Percentiles rank a stretch among this genome's conserved stretches.
Evolutionary conservation across 305 asterid genomes (phyloP).

Genomic region (Nicotiana rustica): DNA sequence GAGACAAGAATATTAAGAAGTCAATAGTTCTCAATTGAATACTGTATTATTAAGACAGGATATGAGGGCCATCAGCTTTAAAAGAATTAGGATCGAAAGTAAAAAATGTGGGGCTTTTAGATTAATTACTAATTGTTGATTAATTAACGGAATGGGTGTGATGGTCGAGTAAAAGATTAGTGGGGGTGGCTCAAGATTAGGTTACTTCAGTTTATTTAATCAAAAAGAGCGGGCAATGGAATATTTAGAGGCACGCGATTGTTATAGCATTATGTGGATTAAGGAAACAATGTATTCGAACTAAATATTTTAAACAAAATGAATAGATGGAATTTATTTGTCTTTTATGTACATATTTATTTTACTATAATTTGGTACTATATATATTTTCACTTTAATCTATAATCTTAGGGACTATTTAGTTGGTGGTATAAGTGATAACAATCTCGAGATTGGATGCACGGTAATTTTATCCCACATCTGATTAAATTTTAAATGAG

Average conservation of each 20-base stretch:
- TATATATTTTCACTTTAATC: too few species aligned
- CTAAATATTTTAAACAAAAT: too few species aligned
- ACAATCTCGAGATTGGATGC: too few species aligned
- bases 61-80: conserved; percentile 34
- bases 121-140: background rate
- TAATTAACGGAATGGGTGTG: conserved; percentile 15
- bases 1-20: background rate
- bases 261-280: background rate
- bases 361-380: too few species aligned
- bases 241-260: conserved; percentile 34
- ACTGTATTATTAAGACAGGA: conserved; percentile 30
- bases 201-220: conserved; percentile 22
- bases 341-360: too few species aligned
- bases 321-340: too few species aligned
- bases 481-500: too few species aligned
- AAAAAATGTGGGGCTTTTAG: conserved; percentile 25
- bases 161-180: background rate
- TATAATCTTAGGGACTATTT: too few species aligned
- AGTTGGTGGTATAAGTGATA: too few species aligned
- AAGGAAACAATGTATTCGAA: too few species aligned
- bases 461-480: too few species aligned
- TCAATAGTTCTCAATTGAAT: background rate
- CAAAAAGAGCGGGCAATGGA: conserved; percentile 18
- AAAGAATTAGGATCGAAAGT: conserved; percentile 27
- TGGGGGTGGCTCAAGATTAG: conserved; percentile 26